Evolutionary conservation across 192 early-diverging fungal species (phyloP).

Genomic region (Mortierella antarctica): DNA sequence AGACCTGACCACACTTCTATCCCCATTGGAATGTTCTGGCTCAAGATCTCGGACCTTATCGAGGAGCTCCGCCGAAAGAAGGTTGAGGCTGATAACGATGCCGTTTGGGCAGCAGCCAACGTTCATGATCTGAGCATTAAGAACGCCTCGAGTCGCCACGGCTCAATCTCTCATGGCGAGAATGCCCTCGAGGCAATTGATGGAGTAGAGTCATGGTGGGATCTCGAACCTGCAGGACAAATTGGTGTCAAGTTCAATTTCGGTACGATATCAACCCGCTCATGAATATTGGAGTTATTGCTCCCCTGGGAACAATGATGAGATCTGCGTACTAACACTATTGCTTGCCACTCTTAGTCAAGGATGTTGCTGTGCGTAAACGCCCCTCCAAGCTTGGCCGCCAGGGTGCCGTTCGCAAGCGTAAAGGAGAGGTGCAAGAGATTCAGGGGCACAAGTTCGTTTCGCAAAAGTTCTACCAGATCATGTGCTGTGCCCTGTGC

Average conservation of each 20-base stretch:
- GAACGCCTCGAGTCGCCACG: conserved; percentile 15
- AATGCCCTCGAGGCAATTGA: conserved; percentile 39
- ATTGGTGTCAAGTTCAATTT: conserved; percentile 89
- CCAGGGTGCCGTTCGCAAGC: conserved; percentile 79
- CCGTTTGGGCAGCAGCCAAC: conserved; percentile 57
- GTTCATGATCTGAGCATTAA: conserved; percentile 38
- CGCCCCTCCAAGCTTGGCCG: conserved; percentile 75
- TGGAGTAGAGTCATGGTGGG: conserved; percentile 82
- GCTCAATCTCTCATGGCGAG: conserved; percentile 4
- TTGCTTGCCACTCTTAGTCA: conserved; percentile 42
- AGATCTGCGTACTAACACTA: neutral
- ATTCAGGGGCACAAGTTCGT: conserved; percentile 96
- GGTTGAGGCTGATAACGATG: conserved; percentile 70
- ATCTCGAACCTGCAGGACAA: conserved; percentile 94
- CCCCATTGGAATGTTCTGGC: conserved; percentile 91
- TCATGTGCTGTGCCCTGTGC: conserved; percentile 98
- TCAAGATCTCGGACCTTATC: conserved; percentile 92
- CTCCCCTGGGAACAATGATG: neutral
- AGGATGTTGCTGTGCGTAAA: conserved; percentile 60
- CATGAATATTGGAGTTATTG: neutral
- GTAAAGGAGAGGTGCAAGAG: conserved; percentile 83
- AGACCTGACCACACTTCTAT: conserved; percentile 69
- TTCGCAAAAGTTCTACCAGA: conserved; percentile 89
- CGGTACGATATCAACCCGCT: conserved; percentile 54
- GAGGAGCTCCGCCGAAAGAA: conserved; percentile 83